A percentile compares a stretch with the other conserved stretches of the same genome.
Evolutionary conservation across 2,329 filamentous ascomycete species (phyloP).

Genomic region (Monilinia vaccinii-corymbosi): DNA sequence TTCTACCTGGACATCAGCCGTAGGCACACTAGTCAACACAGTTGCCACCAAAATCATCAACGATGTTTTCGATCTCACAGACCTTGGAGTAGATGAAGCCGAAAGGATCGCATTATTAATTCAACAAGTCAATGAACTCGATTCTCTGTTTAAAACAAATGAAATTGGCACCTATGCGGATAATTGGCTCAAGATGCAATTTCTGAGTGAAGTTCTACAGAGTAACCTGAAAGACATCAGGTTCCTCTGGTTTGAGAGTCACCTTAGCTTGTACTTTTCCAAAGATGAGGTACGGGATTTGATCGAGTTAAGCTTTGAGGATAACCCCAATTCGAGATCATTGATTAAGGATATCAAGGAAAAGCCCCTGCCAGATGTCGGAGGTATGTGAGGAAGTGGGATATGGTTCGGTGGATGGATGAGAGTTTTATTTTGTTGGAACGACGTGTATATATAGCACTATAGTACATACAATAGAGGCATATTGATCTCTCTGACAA

Average conservation of each 20-base stretch:
- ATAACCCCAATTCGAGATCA: constrained; percentile 47
- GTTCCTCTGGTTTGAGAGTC: constrained; percentile 56
- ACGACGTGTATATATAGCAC: no score
- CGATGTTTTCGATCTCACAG: constrained; percentile 53
- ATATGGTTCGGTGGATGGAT: neutral
- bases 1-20: constrained; percentile 54
- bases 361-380: constrained; percentile 17
- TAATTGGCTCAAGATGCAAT: constrained; percentile 55
- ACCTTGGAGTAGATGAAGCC: constrained; percentile 55
- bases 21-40: constrained; percentile 50
- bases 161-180: constrained; percentile 51
- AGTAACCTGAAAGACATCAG: constrained; percentile 56
- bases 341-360: constrained; percentile 49
- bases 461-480: no score
- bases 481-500: no score
- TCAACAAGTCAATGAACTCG: constrained; percentile 45
- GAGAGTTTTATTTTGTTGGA: no score
- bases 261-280: constrained; percentile 54
- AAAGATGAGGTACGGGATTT: constrained; percentile 53
- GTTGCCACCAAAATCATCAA: constrained; percentile 51
- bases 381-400: neutral
- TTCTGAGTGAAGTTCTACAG: constrained; percentile 54
- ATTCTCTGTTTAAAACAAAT: constrained; percentile 48
- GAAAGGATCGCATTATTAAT: constrained; percentile 53
- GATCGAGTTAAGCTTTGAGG: constrained; percentile 55